Conservation (phyloP, 2,329 filamentous ascomycete genomes). For the Penicillium expansum region DNA sequence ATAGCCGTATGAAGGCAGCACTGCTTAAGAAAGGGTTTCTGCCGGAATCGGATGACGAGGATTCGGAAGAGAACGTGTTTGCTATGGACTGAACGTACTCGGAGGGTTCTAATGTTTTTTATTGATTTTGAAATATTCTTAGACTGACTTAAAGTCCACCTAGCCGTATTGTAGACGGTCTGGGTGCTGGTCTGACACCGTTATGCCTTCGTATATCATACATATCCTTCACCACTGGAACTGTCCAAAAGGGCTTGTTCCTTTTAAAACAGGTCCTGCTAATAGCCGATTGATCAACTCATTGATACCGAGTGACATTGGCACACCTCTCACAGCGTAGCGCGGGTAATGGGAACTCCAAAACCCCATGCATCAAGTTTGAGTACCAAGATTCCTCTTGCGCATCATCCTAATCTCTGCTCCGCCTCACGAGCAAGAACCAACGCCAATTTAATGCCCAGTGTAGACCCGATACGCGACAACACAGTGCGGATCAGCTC, state of each 20-base stretch:
- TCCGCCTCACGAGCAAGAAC: conserved; percentile 26
- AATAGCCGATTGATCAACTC: not conserved
- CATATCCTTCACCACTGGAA: not conserved
- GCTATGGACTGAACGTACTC: not conserved
- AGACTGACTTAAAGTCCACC: not conserved
- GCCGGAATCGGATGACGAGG: not conserved
- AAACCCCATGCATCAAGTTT: not conserved
- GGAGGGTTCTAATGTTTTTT: not conserved
- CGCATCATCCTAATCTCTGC: not conserved
- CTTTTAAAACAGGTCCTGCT: not conserved
- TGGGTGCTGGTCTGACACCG: not conserved
- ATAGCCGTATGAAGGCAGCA: not conserved
- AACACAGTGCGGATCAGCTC: conserved; percentile 30
- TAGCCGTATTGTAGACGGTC: not conserved
- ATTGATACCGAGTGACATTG: not conserved
- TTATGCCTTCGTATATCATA: not conserved
- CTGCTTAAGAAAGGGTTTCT: not conserved
- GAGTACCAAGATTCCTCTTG: not conserved
- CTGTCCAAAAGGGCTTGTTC: not conserved
- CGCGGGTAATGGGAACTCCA: too few relatives aligned
- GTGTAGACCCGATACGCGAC: conserved; percentile 28
- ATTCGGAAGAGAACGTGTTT: not conserved
- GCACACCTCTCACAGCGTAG: not conserved
- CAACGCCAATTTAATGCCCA: conserved; percentile 37
- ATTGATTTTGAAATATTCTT: not conserved